Percentiles rank a stretch among this genome's conserved stretches.
phyloP scores from a whole-genome alignment of 164 flowering plant species.

The Stephania cephalantha region DNA sequence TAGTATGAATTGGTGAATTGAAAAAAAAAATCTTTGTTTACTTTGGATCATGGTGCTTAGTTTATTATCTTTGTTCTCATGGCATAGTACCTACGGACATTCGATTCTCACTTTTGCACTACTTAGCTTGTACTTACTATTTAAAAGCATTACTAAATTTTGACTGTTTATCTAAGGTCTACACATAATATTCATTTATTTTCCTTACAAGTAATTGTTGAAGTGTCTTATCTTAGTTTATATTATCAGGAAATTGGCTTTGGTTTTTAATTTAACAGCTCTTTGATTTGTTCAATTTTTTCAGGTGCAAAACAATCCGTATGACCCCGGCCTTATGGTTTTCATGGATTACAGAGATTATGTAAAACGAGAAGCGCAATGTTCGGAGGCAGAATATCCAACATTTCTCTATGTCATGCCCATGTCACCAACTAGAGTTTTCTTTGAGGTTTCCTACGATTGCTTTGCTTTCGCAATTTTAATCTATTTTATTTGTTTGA shows the following conservation, averaged over 20 bases:
- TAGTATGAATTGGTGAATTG: no score
- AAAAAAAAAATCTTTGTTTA: no score
- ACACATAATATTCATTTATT: background rate
- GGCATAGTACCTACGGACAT: no score
- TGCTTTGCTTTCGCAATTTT: background rate
- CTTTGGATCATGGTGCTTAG: no score
- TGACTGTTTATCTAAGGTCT: background rate
- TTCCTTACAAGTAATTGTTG: background rate
- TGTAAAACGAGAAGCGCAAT: slow-evolving; percentile 37
- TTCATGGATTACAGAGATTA: slow-evolving; percentile 98
- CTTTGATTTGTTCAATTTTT: slow-evolving; percentile 1
- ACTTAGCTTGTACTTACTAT: no score
- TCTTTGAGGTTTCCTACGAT: slow-evolving; percentile 69
- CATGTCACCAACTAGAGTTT: slow-evolving; percentile 81
- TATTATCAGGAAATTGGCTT: background rate
- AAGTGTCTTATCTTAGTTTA: background rate
- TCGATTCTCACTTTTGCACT: no score
- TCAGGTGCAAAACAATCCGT: slow-evolving; percentile 95
- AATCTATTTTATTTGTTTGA: background rate
- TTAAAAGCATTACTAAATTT: no score
- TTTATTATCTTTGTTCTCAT: no score
- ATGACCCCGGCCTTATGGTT: slow-evolving; percentile 90
- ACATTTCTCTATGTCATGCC: slow-evolving; percentile 98
- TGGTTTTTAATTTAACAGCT: background rate
- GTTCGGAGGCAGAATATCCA: slow-evolving; percentile 60